Evolutionary conservation across 140 eudicot species (phyloP).

Genomic region (Artemisia princeps): DNA sequence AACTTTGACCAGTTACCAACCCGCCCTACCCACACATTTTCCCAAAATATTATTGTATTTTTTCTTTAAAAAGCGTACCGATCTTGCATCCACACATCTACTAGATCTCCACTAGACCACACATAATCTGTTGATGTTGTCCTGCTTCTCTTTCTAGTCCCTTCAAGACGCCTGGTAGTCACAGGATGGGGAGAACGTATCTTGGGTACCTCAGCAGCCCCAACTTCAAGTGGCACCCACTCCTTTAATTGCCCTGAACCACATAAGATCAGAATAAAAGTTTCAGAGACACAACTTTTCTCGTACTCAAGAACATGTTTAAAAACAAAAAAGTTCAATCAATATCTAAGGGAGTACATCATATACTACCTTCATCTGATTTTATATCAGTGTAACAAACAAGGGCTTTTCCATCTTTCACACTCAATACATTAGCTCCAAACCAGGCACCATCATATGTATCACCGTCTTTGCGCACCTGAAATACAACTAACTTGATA

Average conservation of each 20-base stretch:
- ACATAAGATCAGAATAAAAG: neutral
- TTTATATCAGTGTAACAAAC: constrained; percentile 54
- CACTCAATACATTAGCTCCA: constrained; percentile 49
- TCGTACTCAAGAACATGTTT: too few species aligned
- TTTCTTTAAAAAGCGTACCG: constrained; percentile 43
- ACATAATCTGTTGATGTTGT: constrained; percentile 41
- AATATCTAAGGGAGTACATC: neutral
- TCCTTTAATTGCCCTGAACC: constrained; percentile 51
- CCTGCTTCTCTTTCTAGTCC: constrained; percentile 74
- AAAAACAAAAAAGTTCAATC: too few species aligned
- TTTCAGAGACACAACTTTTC: too few species aligned
- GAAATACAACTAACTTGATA: too few species aligned
- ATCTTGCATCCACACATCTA: constrained; percentile 75
- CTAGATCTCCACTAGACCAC: constrained; percentile 82
- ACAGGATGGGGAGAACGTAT: constrained; percentile 65
- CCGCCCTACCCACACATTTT: too few species aligned
- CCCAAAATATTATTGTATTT: neutral
- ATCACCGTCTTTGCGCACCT: constrained; percentile 64
- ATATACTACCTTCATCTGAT: constrained; percentile 63
- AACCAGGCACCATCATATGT: constrained; percentile 62
- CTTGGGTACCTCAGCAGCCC: constrained; percentile 47
- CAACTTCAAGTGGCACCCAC: constrained; percentile 70
- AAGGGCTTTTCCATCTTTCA: constrained; percentile 62
- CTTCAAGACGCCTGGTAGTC: constrained; percentile 47
- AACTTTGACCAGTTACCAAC: too few species aligned